phyloP scores from a whole-genome alignment of 2,329 filamentous ascomycete species.

The Torrubiella hemipterigena region DNA sequence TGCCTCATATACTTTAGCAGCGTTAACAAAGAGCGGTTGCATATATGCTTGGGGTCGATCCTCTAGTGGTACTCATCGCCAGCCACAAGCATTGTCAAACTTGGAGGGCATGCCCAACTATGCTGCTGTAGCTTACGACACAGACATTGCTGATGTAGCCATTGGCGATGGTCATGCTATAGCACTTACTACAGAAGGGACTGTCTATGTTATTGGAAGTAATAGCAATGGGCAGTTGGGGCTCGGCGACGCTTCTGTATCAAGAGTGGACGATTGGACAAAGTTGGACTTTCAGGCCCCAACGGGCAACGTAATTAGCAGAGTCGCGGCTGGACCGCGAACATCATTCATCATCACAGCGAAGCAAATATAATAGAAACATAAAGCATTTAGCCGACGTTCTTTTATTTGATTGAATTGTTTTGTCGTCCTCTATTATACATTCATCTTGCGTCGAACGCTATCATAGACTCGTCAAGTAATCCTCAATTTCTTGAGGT shows the following conservation, averaged over 20 bases:
- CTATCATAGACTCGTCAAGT: constrained; percentile 88
- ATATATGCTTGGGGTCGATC: constrained; percentile 49
- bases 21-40: constrained; percentile 43
- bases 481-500: constrained; percentile 98
- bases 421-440: not conserved
- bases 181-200: constrained; percentile 34
- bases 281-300: constrained; percentile 18
- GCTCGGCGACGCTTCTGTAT: constrained; percentile 13
- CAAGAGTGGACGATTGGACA: constrained; percentile 20
- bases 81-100: constrained; percentile 17
- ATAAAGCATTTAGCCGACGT: not conserved
- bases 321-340: constrained; percentile 35
- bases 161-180: constrained; percentile 49
- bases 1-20: constrained; percentile 45
- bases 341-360: constrained; percentile 36
- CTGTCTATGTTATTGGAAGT: constrained; percentile 42
- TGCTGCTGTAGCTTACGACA: constrained; percentile 29
- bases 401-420: constrained; percentile 11
- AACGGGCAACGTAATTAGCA: constrained; percentile 17
- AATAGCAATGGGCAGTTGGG: constrained; percentile 51
- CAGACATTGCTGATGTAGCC: constrained; percentile 44
- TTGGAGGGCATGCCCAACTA: constrained; percentile 26
- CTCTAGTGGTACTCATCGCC: constrained; percentile 13
- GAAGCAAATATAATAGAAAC: constrained; percentile 9
- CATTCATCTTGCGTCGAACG: constrained; percentile 6